Evolutionary conservation across 257 asterid genomes (phyloP).

Genomic region (Craterostigma plantagineum): DNA sequence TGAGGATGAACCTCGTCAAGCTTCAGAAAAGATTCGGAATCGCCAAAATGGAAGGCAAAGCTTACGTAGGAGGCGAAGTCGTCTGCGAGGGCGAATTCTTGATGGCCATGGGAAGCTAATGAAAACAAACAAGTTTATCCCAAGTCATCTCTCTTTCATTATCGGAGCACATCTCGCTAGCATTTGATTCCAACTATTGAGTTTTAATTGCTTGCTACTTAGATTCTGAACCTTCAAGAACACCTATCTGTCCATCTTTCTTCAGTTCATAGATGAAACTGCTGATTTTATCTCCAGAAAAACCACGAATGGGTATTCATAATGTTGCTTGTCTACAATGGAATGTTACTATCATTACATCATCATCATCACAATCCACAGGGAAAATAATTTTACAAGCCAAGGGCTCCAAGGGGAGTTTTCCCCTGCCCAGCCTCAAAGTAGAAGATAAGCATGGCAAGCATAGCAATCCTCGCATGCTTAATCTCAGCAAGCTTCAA

Average conservation of each 20-base stretch:
- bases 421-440: constrained; percentile 97
- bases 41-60: constrained; percentile 90
- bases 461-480: constrained; percentile 90
- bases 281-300: too few relatives aligned
- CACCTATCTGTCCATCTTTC: too few relatives aligned
- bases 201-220: too few relatives aligned
- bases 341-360: not conserved
- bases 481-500: constrained; percentile 89
- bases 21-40: constrained; percentile 78
- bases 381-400: constrained; percentile 30
- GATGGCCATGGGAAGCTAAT: constrained; percentile 64
- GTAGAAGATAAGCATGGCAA: constrained; percentile 88
- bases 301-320: too few relatives aligned
- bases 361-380: too few relatives aligned
- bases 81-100: constrained; percentile 81
- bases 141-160: constrained; percentile 1
- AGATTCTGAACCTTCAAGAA: too few relatives aligned
- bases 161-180: not conserved
- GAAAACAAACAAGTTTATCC: constrained; percentile 1
- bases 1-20: constrained; percentile 73
- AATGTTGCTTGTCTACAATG: too few relatives aligned
- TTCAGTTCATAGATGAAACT: too few relatives aligned
- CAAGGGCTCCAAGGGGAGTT: constrained; percentile 94
- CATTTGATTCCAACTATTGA: too few relatives aligned
- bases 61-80: constrained; percentile 74